Evolutionary conservation across 345 rosid species (phyloP).

Genomic region (Populus simonii): DNA sequence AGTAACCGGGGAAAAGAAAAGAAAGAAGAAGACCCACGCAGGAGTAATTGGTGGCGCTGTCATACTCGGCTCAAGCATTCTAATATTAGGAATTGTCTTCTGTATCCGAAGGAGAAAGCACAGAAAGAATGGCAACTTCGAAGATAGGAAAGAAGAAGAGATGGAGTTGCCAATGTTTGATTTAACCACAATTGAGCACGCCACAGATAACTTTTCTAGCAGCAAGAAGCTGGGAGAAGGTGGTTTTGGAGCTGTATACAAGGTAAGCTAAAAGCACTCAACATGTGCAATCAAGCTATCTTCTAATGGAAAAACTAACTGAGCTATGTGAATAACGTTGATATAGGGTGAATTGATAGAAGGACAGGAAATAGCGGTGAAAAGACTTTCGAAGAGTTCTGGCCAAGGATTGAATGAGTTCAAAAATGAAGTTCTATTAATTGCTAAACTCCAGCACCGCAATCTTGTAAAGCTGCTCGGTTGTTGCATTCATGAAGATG

Average conservation of each 20-base stretch:
- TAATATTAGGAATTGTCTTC: background rate
- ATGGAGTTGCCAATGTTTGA: background rate
- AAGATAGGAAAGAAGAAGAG: background rate
- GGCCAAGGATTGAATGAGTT: background rate
- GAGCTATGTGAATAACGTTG: too few relatives aligned
- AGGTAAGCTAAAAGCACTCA: background rate
- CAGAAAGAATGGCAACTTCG: background rate
- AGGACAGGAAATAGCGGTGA: slow-evolving; percentile 4
- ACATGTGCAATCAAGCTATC: background rate
- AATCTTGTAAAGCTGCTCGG: slow-evolving; percentile 6
- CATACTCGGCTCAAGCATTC: background rate
- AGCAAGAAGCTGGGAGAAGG: background rate
- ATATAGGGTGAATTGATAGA: background rate
- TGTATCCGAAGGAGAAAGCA: too few relatives aligned
- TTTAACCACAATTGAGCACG: background rate
- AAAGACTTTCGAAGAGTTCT: background rate
- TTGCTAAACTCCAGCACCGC: slow-evolving; percentile 8
- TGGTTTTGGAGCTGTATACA: slow-evolving; percentile 1
- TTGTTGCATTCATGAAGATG: background rate
- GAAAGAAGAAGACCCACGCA: too few relatives aligned
- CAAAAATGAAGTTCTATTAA: background rate
- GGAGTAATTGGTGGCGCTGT: background rate
- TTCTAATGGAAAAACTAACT: background rate
- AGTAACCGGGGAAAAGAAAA: too few relatives aligned
- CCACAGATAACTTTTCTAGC: background rate